Conservation (phyloP, 441 rosid species). For the Lepidium campestre region DNA sequence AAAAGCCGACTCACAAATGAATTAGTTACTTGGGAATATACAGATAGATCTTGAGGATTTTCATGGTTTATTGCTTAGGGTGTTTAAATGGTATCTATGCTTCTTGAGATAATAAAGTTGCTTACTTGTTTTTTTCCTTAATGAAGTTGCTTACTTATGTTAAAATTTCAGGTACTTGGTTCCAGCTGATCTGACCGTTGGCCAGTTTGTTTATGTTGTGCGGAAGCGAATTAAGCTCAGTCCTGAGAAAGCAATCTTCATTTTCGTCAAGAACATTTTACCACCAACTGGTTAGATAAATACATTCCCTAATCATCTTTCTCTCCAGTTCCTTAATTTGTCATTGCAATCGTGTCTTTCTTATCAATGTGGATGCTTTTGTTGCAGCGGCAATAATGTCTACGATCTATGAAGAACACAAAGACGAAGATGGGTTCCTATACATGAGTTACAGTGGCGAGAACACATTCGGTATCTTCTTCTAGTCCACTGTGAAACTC, state of each 20-base stretch:
- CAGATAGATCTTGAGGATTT: not conserved
- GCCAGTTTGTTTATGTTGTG: slow-evolving; percentile 25
- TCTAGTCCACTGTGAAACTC: not conserved
- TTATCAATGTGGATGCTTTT: not conserved
- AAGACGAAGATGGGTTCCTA: slow-evolving; percentile 26
- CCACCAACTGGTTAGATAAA: slow-evolving; percentile 21
- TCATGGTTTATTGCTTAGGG: not conserved
- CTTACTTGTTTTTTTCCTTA: too few species aligned
- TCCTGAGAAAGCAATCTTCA: slow-evolving; percentile 27
- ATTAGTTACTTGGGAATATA: not conserved
- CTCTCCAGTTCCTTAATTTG: not conserved
- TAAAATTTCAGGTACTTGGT: slow-evolving; percentile 19
- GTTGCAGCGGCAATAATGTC: slow-evolving; percentile 21
- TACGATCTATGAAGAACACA: slow-evolving; percentile 23
- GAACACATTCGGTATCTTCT: slow-evolving; percentile 23
- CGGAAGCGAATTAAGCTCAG: slow-evolving; percentile 24
- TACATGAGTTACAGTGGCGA: slow-evolving; percentile 28
- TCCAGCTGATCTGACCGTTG: slow-evolving; percentile 26
- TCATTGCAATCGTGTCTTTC: not conserved
- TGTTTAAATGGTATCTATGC: not conserved
- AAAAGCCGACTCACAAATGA: not conserved
- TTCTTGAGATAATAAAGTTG: not conserved
- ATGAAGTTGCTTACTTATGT: not conserved
- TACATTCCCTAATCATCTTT: not conserved
- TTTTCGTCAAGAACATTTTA: slow-evolving; percentile 23